Percentiles rank a stretch among this genome's conserved stretches.
phyloP scores from a whole-genome alignment of 441 rosid genomes.

The Aquilaria agallochum region DNA sequence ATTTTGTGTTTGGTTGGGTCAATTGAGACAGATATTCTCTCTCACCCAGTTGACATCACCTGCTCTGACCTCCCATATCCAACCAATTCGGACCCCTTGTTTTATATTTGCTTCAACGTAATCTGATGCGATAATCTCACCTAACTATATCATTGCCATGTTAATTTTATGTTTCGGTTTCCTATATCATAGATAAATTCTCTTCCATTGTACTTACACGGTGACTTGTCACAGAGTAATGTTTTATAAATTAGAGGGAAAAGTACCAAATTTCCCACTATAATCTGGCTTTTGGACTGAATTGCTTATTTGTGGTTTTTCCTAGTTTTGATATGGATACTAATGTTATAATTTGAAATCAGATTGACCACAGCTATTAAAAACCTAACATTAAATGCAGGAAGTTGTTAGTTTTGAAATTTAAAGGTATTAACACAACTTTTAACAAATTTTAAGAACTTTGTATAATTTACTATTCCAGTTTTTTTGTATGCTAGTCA shows the following conservation, averaged over 20 bases:
- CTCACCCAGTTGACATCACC: too few relatives aligned
- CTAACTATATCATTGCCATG: not conserved
- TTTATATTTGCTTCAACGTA: too few relatives aligned
- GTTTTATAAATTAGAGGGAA: not conserved
- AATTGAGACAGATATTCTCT: too few relatives aligned
- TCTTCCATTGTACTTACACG: not conserved
- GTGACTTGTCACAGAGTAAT: too few relatives aligned
- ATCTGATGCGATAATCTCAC: not conserved
- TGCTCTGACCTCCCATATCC: too few relatives aligned
- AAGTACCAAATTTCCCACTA: slow-evolving; percentile 1
- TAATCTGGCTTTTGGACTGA: not conserved
- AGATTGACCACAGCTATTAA: not conserved
- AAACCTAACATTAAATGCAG: not conserved
- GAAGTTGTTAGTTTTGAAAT: not conserved
- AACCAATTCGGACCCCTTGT: too few relatives aligned
- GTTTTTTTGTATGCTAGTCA: too few relatives aligned
- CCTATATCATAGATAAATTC: not conserved
- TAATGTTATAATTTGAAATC: not conserved
- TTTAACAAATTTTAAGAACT: not conserved
- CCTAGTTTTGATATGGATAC: not conserved
- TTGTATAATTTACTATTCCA: too few relatives aligned
- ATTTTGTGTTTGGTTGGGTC: too few relatives aligned
- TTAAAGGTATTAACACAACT: slow-evolving; percentile 6
- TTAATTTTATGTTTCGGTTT: not conserved
- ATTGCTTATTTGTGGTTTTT: not conserved